Percentiles rank a stretch among this genome's conserved stretches.
These are phyloP conservation scores for Salvia sclarea DNA, from an alignment of 305 asterid genomes.

Conservation along the genomic window DNA sequence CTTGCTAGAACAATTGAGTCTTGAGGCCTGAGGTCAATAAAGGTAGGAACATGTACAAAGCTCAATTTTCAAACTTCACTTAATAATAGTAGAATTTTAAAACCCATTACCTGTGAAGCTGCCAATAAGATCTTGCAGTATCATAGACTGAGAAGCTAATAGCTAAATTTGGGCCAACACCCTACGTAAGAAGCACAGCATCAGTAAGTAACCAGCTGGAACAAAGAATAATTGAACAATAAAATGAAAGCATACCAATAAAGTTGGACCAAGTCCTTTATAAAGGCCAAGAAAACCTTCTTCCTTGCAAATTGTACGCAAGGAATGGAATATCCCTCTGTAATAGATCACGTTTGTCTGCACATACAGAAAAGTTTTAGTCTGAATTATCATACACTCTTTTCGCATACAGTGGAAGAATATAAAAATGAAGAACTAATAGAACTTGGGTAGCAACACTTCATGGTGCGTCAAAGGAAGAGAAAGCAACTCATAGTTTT, in stretches of 20 bases:
- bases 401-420: constrained; percentile 12
- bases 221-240: constrained; percentile 6
- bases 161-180: constrained; percentile 87
- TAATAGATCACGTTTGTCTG: constrained; percentile 71
- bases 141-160: constrained; percentile 86
- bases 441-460: constrained; percentile 17
- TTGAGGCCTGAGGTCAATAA: constrained; percentile 55
- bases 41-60: constrained; percentile 17
- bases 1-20: constrained; percentile 69
- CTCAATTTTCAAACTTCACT: constrained; percentile 11
- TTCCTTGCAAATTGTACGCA: constrained; percentile 74
- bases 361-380: constrained; percentile 32
- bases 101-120: constrained; percentile 54
- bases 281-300: constrained; percentile 75
- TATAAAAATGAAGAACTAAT: constrained; percentile 6
- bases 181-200: constrained; percentile 47
- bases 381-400: constrained; percentile 5
- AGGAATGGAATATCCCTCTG: constrained; percentile 75
- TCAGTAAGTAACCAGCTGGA: constrained; percentile 31
- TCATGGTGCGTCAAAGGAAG: constrained; percentile 22
- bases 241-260: constrained; percentile 55
- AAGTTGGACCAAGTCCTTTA: constrained; percentile 85
- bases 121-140: constrained; percentile 70
- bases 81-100: constrained; percentile 12
- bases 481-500: constrained; percentile 1